Conservation (phyloP, 2,329 filamentous ascomycete species). For the Colletotrichum destructivum region DNA sequence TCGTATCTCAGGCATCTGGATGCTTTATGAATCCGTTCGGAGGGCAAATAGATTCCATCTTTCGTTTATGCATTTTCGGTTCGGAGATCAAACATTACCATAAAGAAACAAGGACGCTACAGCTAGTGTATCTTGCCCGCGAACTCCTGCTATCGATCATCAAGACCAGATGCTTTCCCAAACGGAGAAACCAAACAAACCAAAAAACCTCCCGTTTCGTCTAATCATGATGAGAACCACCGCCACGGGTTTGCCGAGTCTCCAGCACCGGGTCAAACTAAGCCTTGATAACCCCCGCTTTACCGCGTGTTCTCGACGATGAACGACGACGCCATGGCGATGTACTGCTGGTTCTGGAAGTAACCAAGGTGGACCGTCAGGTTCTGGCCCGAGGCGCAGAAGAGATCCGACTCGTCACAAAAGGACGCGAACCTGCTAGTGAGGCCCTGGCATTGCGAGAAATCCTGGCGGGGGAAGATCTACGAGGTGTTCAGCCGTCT, state of each 20-base stretch:
- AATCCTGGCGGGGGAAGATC: slow-evolving; percentile 38
- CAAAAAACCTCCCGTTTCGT: not conserved
- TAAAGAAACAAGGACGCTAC: not conserved
- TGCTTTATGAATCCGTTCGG: too few species aligned
- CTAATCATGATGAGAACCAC: not conserved
- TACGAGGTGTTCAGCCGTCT: not conserved
- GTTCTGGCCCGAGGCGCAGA: slow-evolving; percentile 39
- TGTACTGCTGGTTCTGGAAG: slow-evolving; percentile 35
- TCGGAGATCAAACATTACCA: not conserved
- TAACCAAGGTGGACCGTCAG: slow-evolving; percentile 36
- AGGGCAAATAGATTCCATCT: not conserved
- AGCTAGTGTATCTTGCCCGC: slow-evolving; percentile 9
- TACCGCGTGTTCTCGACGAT: slow-evolving; percentile 20
- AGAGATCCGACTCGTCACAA: slow-evolving; percentile 35
- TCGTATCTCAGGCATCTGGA: too few species aligned
- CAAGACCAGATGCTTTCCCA: slow-evolving; percentile 31
- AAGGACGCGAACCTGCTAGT: slow-evolving; percentile 21
- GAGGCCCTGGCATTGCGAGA: slow-evolving; percentile 19
- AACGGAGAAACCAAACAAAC: not conserved
- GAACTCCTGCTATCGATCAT: slow-evolving; percentile 31
- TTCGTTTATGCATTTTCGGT: not conserved
- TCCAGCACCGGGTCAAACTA: slow-evolving; percentile 24
- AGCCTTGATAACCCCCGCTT: not conserved
- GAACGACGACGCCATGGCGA: slow-evolving; percentile 17
- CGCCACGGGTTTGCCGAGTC: slow-evolving; percentile 1